Conservation (phyloP, 2,329 filamentous ascomycete genomes). For the Colletotrichum sp. region DNA sequence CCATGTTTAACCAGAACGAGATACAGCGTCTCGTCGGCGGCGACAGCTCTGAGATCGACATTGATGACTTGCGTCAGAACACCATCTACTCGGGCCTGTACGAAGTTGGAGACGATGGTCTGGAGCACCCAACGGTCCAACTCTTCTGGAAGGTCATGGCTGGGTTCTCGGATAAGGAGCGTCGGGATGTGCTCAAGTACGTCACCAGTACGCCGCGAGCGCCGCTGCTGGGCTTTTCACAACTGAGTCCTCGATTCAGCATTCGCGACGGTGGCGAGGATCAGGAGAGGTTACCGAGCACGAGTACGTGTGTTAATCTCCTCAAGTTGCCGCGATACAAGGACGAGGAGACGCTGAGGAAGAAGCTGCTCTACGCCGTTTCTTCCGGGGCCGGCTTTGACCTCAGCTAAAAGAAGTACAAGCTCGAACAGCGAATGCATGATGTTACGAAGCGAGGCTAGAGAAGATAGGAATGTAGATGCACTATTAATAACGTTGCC, state of each 20-base stretch:
- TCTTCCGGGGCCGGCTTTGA: slow-evolving; percentile 94
- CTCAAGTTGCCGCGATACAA: slow-evolving; percentile 88
- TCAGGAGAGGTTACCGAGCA: slow-evolving; percentile 82
- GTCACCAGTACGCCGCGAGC: slow-evolving; percentile 93
- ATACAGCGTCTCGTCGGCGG: slow-evolving; percentile 93
- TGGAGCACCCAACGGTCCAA: slow-evolving; percentile 84
- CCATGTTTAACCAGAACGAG: slow-evolving; percentile 98
- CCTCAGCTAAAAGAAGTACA: slow-evolving; percentile 57
- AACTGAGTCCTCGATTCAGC: slow-evolving; percentile 84
- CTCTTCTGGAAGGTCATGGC: slow-evolving; percentile 93
- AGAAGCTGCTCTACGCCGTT: slow-evolving; percentile 89
- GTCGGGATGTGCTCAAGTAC: slow-evolving; percentile 89
- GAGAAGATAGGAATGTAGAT: not conserved
- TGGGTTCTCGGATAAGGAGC: slow-evolving; percentile 74
- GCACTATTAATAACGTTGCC: not conserved
- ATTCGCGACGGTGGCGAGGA: slow-evolving; percentile 84
- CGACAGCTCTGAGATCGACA: slow-evolving; percentile 82
- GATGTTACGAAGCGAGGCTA: slow-evolving; percentile 10
- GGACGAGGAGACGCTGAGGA: slow-evolving; percentile 67
- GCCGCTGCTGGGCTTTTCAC: slow-evolving; percentile 86
- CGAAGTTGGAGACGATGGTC: slow-evolving; percentile 82
- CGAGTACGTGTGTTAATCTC: slow-evolving; percentile 95
- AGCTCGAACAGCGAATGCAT: not conserved
- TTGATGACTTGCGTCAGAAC: slow-evolving; percentile 83
- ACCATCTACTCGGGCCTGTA: slow-evolving; percentile 91